phyloP scores from a whole-genome alignment of 1,284 basidiomycete genomes.

The Cryptococcus jaspeensis region DNA sequence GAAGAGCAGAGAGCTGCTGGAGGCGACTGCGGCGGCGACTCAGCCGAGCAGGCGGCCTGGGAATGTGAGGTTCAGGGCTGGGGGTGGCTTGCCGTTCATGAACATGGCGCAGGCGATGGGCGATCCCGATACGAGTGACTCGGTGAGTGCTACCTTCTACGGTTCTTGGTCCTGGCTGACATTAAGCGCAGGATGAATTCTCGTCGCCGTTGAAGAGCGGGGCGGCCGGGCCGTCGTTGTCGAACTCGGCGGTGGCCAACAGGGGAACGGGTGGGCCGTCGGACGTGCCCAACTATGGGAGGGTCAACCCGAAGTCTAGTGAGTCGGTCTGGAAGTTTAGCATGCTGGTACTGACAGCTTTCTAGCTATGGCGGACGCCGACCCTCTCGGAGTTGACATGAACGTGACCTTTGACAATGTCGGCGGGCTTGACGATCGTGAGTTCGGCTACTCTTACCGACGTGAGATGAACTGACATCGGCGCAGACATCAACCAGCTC shows the following conservation, averaged over 20 bases:
- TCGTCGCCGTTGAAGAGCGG: slow-evolving; percentile 29
- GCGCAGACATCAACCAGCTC: slow-evolving; percentile 91
- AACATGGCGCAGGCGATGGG: slow-evolving; percentile 44
- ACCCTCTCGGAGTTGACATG: slow-evolving; percentile 90
- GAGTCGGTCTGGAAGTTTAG: slow-evolving; percentile 5
- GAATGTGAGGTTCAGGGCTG: slow-evolving; percentile 31
- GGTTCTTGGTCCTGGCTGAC: not conserved
- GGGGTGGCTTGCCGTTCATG: slow-evolving; percentile 32
- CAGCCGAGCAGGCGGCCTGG: slow-evolving; percentile 29
- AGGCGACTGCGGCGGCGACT: slow-evolving; percentile 32
- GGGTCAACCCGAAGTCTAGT: slow-evolving; percentile 49
- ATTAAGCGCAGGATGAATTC: slow-evolving; percentile 3
- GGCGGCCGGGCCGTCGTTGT: slow-evolving; percentile 17
- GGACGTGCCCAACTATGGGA: slow-evolving; percentile 48
- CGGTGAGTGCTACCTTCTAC: slow-evolving; percentile 29
- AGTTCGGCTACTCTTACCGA: too few species aligned
- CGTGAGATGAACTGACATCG: too few species aligned
- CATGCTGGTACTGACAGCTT: not conserved
- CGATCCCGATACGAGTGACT: slow-evolving; percentile 45
- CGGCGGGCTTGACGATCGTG: slow-evolving; percentile 92
- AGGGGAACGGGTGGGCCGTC: slow-evolving; percentile 52
- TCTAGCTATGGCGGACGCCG: slow-evolving; percentile 85
- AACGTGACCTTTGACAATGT: slow-evolving; percentile 96
- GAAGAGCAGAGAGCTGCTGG: slow-evolving; percentile 24
- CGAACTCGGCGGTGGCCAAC: slow-evolving; percentile 17